A percentile compares a stretch with the other conserved stretches of the same genome.
phyloP scores from a whole-genome alignment of 2,329 filamentous ascomycete genomes.

The Paradendryphiella salina region DNA sequence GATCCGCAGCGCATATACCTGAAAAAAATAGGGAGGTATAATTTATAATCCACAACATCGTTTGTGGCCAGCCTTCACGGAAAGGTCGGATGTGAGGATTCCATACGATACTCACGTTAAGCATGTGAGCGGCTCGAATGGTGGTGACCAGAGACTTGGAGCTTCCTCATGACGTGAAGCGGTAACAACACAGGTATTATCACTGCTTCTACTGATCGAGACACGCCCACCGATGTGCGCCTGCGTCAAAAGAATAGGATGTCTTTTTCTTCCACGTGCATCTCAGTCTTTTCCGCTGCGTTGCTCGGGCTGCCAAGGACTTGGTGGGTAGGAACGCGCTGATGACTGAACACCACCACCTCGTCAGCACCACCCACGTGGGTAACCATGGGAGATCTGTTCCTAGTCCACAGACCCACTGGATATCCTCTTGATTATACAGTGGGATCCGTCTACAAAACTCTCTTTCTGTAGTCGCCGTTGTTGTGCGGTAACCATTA shows the following conservation, averaged over 20 bases:
- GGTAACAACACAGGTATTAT: background rate
- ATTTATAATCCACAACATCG: background rate
- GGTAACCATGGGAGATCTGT: background rate
- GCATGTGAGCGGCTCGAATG: background rate
- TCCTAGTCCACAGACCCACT: background rate
- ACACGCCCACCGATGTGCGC: too few species aligned
- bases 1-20: background rate
- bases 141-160: background rate
- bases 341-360: background rate
- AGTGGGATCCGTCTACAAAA: background rate
- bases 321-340: background rate
- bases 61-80: background rate
- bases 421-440: background rate
- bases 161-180: background rate
- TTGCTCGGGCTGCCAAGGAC: background rate
- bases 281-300: background rate
- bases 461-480: background rate
- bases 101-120: background rate
- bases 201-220: background rate
- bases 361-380: background rate
- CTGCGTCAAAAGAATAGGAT: background rate
- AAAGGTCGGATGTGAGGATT: background rate
- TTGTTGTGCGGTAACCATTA: background rate
- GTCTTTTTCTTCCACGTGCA: background rate
- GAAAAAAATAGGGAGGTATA: background rate